Percentiles rank a stretch among this genome's conserved stretches.
These are phyloP conservation scores for Tylopilus sp. DNA, from an alignment of 768 basidiomycete genomes.

Conservation along the genomic window DNA sequence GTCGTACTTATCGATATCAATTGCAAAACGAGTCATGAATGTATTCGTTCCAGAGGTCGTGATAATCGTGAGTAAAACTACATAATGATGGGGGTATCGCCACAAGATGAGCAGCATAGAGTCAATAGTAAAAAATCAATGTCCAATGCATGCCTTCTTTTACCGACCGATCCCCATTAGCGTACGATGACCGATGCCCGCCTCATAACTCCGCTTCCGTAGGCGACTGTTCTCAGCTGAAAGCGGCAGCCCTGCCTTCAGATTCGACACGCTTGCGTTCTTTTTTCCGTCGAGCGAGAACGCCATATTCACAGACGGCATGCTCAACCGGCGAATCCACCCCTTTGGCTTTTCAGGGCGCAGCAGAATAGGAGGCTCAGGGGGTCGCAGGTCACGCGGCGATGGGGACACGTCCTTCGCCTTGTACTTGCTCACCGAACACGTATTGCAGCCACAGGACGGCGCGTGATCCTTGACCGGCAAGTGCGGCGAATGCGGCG, in stretches of 20 bases:
- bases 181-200: slow-evolving; percentile 47
- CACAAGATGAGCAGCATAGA: neutral
- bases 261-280: slow-evolving; percentile 43
- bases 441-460: slow-evolving; percentile 64
- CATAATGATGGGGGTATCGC: slow-evolving; percentile 8
- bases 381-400: slow-evolving; percentile 37
- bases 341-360: slow-evolving; percentile 59
- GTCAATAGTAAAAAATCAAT: neutral
- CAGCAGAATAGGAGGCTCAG: slow-evolving; percentile 41
- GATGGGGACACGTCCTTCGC: slow-evolving; percentile 23
- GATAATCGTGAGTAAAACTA: slow-evolving; percentile 1
- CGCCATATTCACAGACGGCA: slow-evolving; percentile 62
- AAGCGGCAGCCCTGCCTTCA: slow-evolving; percentile 30
- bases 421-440: slow-evolving; percentile 58
- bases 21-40: neutral
- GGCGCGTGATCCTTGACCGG: slow-evolving; percentile 47
- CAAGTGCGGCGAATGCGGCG: slow-evolving; percentile 28
- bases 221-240: slow-evolving; percentile 48
- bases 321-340: slow-evolving; percentile 76
- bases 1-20: neutral
- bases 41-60: slow-evolving; percentile 1
- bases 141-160: neutral
- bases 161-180: slow-evolving; percentile 46
- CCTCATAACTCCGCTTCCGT: slow-evolving; percentile 34
- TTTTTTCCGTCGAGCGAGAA: slow-evolving; percentile 59